Base-by-base conservation (phyloP, 345 rosid genomes). In the Noccaea bulbosa region DNA sequence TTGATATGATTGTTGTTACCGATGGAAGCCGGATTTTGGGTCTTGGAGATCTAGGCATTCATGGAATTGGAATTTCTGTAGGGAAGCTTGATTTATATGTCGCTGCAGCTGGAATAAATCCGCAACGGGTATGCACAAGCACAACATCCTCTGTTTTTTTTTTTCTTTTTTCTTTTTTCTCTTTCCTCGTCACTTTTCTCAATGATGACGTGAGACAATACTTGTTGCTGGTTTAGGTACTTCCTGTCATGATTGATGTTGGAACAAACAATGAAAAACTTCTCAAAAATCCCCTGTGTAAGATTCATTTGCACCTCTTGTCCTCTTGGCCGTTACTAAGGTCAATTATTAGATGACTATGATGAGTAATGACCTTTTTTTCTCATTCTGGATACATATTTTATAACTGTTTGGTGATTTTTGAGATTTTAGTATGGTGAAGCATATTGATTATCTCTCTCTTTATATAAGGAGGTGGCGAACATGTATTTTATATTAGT, bases 1-100 rank as follows among this genome's bases (percentile, higher is more conserved):
- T 94, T 70, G 99, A 94, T 85, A 94, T 94, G 99, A 89, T 94
- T 79, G 97, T 94, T 75, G 99, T 94, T 53, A 94, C 99, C 1
- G 96, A 94, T 84, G 99, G 99, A 81, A 94, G 99, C 86, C 84
- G 99, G 81, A 88, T 94, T 78, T 72, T 94, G 80, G 96, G 99
- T 66, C 99, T 94, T 78, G 99, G 99, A 72, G 99, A 94, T 80
- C 86, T 94, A 64, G 99, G 99, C 73, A 86, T 91, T 69, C 99
- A 94, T 68, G 97, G 99, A 69, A 94, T 94, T 80, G 99, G 93
- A 69, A 94, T 91, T 79, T 80, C 96, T 30, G 84, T 94, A 35
- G 97, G 99, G 69, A 93, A 93, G 85, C 91, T 93, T 71, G 98
- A 93, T 81, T 72, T 93, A 67, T 93, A 93, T 63, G 98, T 93